Evolutionary conservation across 306 rosid species (phyloP).

Genomic region (Rosa chinensis): DNA sequence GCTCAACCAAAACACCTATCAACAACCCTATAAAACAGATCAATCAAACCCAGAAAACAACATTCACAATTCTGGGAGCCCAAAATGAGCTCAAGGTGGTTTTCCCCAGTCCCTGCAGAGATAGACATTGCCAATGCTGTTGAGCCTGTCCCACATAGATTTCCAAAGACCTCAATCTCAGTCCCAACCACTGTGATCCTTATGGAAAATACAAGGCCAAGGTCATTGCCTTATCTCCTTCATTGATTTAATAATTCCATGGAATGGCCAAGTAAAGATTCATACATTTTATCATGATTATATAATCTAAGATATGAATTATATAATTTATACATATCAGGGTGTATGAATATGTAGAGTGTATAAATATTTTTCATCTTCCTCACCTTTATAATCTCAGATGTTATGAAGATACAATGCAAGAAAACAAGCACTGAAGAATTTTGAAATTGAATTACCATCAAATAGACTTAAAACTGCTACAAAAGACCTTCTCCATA

Average conservation of each 20-base stretch:
- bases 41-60: not conserved
- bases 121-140: slow-evolving; percentile 76
- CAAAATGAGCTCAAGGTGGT: slow-evolving; percentile 64
- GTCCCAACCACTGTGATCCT: slow-evolving; percentile 73
- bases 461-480: not conserved
- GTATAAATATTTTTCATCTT: not conserved
- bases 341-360: not conserved
- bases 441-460: not conserved
- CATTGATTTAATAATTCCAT: not conserved
- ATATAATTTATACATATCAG: not conserved
- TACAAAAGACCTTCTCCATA: not conserved
- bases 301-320: not conserved
- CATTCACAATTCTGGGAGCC: not conserved
- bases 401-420: not conserved
- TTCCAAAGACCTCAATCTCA: slow-evolving; percentile 65
- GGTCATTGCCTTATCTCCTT: slow-evolving; percentile 32
- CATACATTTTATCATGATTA: not conserved
- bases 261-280: not conserved
- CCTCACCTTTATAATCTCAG: not conserved
- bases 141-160: slow-evolving; percentile 76
- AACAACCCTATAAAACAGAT: not conserved
- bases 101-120: slow-evolving; percentile 86
- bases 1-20: not conserved
- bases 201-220: slow-evolving; percentile 91
- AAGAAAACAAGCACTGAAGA: not conserved